Evolutionary conservation across 805 yeast genomes (phyloP).

Genomic region (Kazachstania bromeliacearum): DNA sequence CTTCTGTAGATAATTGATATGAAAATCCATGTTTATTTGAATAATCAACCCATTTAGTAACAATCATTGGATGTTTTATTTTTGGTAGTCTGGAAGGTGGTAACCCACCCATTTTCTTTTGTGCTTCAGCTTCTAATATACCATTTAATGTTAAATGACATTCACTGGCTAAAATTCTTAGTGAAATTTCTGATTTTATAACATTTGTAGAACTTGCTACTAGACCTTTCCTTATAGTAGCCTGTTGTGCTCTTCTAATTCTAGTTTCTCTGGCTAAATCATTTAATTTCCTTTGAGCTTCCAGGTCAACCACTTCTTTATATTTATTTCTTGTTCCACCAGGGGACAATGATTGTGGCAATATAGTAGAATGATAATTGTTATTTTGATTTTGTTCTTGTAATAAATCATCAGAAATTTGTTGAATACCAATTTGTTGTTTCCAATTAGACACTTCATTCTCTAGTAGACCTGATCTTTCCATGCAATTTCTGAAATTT

Average conservation of each 20-base stretch:
- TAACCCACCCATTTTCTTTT: slow-evolving; percentile 33
- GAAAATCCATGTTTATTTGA: slow-evolving; percentile 93
- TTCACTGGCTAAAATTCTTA: slow-evolving; percentile 36
- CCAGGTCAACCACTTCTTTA: slow-evolving; percentile 50
- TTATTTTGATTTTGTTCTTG: slow-evolving; percentile 29
- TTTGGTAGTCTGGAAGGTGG: slow-evolving; percentile 26
- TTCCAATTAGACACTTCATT: slow-evolving; percentile 1
- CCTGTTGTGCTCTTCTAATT: slow-evolving; percentile 28
- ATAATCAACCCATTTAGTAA: slow-evolving; percentile 97
- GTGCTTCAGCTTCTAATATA: slow-evolving; percentile 37
- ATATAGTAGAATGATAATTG: slow-evolving; percentile 39
- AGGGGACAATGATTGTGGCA: slow-evolving; percentile 88
- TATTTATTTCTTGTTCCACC: slow-evolving; percentile 84
- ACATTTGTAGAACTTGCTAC: slow-evolving; percentile 30
- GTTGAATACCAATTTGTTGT: slow-evolving; percentile 2
- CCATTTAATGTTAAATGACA: slow-evolving; percentile 39
- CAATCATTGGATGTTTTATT: slow-evolving; percentile 47
- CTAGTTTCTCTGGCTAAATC: slow-evolving; percentile 30
- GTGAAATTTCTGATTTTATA: slow-evolving; percentile 31
- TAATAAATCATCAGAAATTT: slow-evolving; percentile 2
- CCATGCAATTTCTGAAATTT: slow-evolving; percentile 60
- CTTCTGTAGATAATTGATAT: slow-evolving; percentile 82
- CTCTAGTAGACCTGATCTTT: slow-evolving; percentile 44
- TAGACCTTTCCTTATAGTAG: slow-evolving; percentile 22
- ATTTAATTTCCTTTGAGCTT: slow-evolving; percentile 27